Percentiles rank a stretch among this genome's conserved stretches.
These are phyloP conservation scores for Rehmannia glutinosa DNA, from an alignment of 257 asterid genomes.

Conservation along the genomic window DNA sequence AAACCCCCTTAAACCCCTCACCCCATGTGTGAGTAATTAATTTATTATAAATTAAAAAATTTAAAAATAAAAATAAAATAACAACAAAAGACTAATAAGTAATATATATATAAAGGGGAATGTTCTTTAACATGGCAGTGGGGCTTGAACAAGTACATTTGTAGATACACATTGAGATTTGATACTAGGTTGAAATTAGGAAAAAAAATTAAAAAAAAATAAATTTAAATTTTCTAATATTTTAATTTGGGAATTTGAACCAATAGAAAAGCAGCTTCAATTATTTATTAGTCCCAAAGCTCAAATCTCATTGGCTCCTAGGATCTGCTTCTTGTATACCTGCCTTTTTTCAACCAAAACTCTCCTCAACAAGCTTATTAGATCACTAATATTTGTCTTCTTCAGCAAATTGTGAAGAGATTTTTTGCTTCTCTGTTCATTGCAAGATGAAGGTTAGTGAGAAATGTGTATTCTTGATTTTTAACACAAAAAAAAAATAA, in stretches of 20 bases:
- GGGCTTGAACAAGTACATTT: no score
- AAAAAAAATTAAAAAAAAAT: no score
- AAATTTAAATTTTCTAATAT: no score
- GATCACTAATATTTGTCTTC: no score
- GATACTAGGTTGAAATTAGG: no score
- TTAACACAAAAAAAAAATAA: neutral
- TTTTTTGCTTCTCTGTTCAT: no score
- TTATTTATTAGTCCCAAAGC: constrained; percentile 38
- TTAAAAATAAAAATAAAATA: neutral
- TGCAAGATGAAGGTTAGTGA: constrained; percentile 55
- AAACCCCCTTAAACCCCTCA: constrained; percentile 16
- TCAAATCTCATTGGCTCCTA: constrained; percentile 61
- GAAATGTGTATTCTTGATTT: neutral
- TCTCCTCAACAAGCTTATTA: no score
- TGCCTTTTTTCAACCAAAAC: neutral
- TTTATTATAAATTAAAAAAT: neutral
- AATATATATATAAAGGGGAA: no score
- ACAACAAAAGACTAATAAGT: no score
- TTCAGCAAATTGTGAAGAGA: no score
- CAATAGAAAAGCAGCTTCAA: constrained; percentile 31
- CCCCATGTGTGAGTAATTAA: constrained; percentile 19
- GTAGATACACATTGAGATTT: no score
- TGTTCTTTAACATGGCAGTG: no score
- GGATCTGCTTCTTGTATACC: constrained; percentile 34
- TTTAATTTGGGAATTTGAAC: constrained; percentile 23